Evolutionary conservation across 305 asterid species (phyloP).

Genomic region (Salvia sclarea): DNA sequence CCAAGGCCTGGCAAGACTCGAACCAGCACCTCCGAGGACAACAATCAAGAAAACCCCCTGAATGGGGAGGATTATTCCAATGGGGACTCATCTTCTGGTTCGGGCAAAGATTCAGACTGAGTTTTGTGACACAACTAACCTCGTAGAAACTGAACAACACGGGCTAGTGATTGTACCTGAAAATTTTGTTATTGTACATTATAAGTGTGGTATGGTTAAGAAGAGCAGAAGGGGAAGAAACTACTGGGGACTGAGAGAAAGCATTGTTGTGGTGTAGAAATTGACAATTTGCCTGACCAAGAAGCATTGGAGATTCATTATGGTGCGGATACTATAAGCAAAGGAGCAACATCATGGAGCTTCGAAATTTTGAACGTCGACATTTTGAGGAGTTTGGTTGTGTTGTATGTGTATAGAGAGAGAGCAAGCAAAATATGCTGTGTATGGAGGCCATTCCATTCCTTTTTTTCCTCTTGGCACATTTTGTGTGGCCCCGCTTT

Average conservation of each 20-base stretch:
- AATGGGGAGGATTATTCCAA: constrained; percentile 57
- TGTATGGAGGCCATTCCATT: constrained; percentile 39
- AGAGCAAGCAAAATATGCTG: constrained; percentile 44
- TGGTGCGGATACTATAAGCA: constrained; percentile 32
- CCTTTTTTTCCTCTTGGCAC: constrained; percentile 37
- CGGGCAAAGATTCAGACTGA: constrained; percentile 77
- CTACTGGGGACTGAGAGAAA: constrained; percentile 32
- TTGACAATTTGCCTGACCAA: constrained; percentile 38
- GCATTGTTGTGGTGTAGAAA: constrained; percentile 39
- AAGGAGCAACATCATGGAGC: constrained; percentile 57
- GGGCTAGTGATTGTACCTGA: constrained; percentile 46
- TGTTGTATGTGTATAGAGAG: constrained; percentile 47
- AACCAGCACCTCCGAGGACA: constrained; percentile 60
- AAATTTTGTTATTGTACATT: constrained; percentile 68
- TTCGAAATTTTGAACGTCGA: constrained; percentile 70
- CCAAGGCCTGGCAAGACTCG: constrained; percentile 68
- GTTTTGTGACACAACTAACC: constrained; percentile 65
- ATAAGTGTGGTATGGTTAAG: constrained; percentile 44
- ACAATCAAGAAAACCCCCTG: constrained; percentile 50
- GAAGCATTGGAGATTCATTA: constrained; percentile 35
- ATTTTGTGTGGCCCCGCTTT: constrained; percentile 40
- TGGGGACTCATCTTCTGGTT: constrained; percentile 64
- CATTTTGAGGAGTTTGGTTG: constrained; percentile 40
- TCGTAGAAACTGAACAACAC: constrained; percentile 43
- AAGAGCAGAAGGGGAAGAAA: constrained; percentile 36